These are phyloP conservation scores for Arabidopsis suecica DNA, from an alignment of 345 rosid genomes.

Conservation along the genomic window DNA sequence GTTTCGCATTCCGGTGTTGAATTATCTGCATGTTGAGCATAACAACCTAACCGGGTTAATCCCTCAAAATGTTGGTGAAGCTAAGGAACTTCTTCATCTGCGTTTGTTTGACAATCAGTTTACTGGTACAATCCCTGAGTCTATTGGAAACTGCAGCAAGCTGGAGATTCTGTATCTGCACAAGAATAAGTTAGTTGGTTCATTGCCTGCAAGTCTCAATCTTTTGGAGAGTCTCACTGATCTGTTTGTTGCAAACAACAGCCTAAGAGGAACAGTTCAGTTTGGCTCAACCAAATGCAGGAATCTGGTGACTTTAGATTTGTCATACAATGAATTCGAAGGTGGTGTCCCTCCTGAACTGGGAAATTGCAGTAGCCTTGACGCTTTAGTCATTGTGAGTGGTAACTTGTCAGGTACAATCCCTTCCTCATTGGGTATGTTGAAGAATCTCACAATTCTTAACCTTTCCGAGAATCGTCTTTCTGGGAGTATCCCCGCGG, in stretches of 20 bases:
- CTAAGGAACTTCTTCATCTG: slow-evolving; percentile 51
- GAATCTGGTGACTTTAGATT: slow-evolving; percentile 54
- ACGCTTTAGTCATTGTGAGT: slow-evolving; percentile 46
- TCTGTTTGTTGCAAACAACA: slow-evolving; percentile 53
- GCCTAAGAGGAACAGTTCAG: slow-evolving; percentile 58
- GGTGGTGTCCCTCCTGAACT: slow-evolving; percentile 62
- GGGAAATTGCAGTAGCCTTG: slow-evolving; percentile 65
- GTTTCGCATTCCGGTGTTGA: slow-evolving; percentile 50
- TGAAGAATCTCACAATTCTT: slow-evolving; percentile 56
- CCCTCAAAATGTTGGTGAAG: slow-evolving; percentile 58
- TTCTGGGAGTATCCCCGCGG: slow-evolving; percentile 67
- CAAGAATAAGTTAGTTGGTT: slow-evolving; percentile 58
- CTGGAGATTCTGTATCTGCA: slow-evolving; percentile 57
- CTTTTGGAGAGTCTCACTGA: slow-evolving; percentile 58
- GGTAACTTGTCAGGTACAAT: slow-evolving; percentile 60
- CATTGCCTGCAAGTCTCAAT: slow-evolving; percentile 60
- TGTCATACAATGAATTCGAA: slow-evolving; percentile 61
- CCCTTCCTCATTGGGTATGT: slow-evolving; percentile 66
- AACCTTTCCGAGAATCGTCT: slow-evolving; percentile 66
- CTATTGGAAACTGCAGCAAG: slow-evolving; percentile 63
- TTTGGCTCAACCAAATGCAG: slow-evolving; percentile 55
- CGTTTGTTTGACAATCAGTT: slow-evolving; percentile 55
- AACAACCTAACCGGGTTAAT: slow-evolving; percentile 65
- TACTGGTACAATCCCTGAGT: slow-evolving; percentile 64
- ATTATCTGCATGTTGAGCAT: slow-evolving; percentile 48